Evolutionary conservation across 345 rosid species (phyloP).

Genomic region (Litchi chinensis): DNA sequence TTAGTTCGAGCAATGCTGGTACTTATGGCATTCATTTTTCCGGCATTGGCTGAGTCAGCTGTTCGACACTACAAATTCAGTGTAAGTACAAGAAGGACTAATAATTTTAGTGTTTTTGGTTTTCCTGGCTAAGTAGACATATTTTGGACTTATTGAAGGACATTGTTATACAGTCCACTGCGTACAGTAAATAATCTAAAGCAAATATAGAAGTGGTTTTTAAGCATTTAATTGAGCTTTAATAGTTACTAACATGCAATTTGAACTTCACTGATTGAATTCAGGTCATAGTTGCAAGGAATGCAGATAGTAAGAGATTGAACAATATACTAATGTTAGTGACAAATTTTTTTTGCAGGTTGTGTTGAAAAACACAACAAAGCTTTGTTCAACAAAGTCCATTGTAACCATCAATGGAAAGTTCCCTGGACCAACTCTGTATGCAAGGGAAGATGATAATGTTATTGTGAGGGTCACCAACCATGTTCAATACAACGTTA

Average conservation of each 20-base stretch:
- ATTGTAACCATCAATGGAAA: conserved; percentile 61
- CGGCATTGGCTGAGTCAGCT: conserved; percentile 44
- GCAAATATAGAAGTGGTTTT: background rate
- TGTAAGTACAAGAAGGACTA: conserved; percentile 42
- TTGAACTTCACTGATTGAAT: background rate
- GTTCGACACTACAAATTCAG: conserved; percentile 59
- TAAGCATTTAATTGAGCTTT: background rate
- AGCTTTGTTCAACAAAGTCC: conserved; percentile 65
- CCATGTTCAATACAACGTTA: conserved; percentile 56
- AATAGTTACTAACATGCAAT: no score
- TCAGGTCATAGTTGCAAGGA: background rate
- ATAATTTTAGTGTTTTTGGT: background rate
- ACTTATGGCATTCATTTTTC: conserved; percentile 35
- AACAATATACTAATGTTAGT: conserved; percentile 1
- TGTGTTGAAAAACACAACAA: conserved; percentile 52
- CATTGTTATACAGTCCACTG: background rate
- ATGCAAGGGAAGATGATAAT: conserved; percentile 70
- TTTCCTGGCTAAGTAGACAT: no score
- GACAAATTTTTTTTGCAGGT: conserved; percentile 41
- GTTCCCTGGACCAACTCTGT: conserved; percentile 75
- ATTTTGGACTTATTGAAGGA: background rate
- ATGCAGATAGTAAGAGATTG: background rate
- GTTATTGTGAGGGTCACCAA: conserved; percentile 60
- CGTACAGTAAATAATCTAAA: no score
- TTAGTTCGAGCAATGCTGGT: conserved; percentile 27